Base-by-base conservation (phyloP, 2,329 filamentous ascomycete species). In the Hymenoscyphus infarciens region DNA sequence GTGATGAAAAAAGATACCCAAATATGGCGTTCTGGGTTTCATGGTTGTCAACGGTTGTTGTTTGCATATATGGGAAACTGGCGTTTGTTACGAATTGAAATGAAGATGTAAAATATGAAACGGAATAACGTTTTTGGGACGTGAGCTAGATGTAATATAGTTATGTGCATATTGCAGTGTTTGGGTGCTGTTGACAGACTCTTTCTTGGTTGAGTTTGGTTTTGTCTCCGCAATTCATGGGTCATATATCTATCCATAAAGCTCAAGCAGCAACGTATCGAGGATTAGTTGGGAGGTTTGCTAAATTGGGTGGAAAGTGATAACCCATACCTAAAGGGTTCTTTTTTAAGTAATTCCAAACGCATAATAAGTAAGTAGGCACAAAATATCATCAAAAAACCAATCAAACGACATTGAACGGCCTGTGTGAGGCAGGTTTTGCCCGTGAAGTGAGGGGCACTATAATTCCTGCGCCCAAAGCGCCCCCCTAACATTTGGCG, bases 61-160 rank as follows among this genome's bases (percentile, higher is more conserved):
- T 33, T 31, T 31, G 53, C 29, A 33, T 33, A 55, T 55, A 55
- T 55, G 53, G 53, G 53, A 31, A n/a, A n/a, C 15, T 4, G 45
- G 45, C 19, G 45, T 52, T 55, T 55, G 53, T 55, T 55, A 55
- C 53, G 53, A 55, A n/a, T 31, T 52, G 45, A 19, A 29, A 55
- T 55, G 53, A 55, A 33, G 15, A 55, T 55, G 53, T 55, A 55
- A n/a, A 33, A 29, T 33, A 55, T 16, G 53, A 55, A 55, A 33
- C 53, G 53, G 25, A 31, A 15, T 15, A 33, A n/a, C 15, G 53
- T 33, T 33, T 33, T 55, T 33, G 53, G 25, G 6, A 16, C n/a
- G 29, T 55, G 10, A 29, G 29, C 27, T 31, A 33, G 27, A 55
- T 33, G 13, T 33, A 55, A 31, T 29, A 55, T 55, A 33, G 15